Conservation (phyloP, 2,329 filamentous ascomycete genomes). For the Colletotrichum sp. region DNA sequence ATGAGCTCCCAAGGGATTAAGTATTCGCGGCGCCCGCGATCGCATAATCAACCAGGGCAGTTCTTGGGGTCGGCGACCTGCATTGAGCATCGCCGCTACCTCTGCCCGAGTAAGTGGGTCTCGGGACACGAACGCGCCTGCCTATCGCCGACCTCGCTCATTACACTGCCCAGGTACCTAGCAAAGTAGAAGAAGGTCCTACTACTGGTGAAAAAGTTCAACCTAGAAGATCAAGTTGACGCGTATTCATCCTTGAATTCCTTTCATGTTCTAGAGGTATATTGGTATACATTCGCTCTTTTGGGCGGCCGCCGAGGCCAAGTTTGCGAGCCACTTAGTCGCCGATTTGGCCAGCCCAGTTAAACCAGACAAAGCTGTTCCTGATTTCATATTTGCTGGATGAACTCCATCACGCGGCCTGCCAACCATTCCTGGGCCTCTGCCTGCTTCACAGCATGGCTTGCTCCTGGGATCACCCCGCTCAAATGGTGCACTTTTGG, state of each 20-base stretch:
- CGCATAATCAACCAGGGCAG: not conserved
- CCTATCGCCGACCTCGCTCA: constrained; percentile 16
- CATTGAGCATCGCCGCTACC: constrained; percentile 10
- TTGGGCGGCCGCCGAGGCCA: not conserved
- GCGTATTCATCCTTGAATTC: not conserved
- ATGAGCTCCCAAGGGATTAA: not conserved
- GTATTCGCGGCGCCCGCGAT: constrained; percentile 14
- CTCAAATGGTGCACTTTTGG: constrained; percentile 54
- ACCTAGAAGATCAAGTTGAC: not conserved
- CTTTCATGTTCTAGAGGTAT: not conserved
- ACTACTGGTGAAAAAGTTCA: not conserved
- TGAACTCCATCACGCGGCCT: constrained; percentile 50
- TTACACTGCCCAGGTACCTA: not conserved
- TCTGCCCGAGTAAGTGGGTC: not conserved
- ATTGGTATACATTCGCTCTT: not conserved
- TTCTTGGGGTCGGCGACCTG: constrained; percentile 14
- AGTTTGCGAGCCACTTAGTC: not conserved
- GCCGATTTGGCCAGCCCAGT: not conserved
- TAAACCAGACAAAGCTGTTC: not conserved
- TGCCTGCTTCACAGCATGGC: constrained; percentile 52
- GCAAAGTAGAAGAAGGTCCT: not conserved
- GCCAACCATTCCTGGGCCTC: constrained; percentile 55
- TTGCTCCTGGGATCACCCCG: constrained; percentile 56
- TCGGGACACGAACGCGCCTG: not conserved
- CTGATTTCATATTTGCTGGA: constrained; percentile 29